These are phyloP conservation scores for Trichoderma pleuroti DNA, from an alignment of 2,329 filamentous ascomycete genomes.

Conservation along the genomic window DNA sequence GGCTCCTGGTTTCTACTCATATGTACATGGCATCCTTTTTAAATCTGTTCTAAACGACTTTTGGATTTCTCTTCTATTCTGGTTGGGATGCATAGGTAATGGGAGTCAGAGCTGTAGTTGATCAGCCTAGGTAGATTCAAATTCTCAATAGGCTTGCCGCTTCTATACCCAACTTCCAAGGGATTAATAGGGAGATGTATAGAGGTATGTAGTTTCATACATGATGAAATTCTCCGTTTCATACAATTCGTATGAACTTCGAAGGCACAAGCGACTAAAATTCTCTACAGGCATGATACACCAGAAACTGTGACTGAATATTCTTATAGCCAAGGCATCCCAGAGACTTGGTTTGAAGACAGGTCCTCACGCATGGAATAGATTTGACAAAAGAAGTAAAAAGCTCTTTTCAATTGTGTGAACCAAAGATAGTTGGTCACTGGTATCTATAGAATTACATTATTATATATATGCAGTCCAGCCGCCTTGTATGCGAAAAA, in stretches of 20 bases:
- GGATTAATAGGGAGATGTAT: neutral
- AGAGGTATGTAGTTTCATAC: neutral
- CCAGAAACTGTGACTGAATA: neutral
- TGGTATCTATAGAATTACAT: neutral
- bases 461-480: neutral
- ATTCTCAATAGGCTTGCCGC: neutral
- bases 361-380: accelerated
- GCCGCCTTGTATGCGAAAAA: neutral
- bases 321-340: neutral
- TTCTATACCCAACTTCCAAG: neutral
- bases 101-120: neutral
- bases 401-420: neutral
- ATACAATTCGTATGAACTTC: neutral
- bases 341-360: neutral
- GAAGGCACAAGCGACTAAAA: neutral
- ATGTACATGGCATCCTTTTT: neutral
- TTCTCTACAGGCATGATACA: neutral
- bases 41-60: neutral
- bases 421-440: neutral
- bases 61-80: neutral
- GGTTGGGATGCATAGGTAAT: neutral
- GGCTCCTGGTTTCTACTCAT: neutral
- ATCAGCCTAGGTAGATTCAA: neutral
- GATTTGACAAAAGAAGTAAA: neutral
- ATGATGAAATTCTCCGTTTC: neutral